A percentile compares a stretch with the other conserved stretches of the same genome.
These are phyloP conservation scores for Colletotrichum sp. DNA, from an alignment of 2,329 filamentous ascomycete genomes.

Conservation along the genomic window DNA sequence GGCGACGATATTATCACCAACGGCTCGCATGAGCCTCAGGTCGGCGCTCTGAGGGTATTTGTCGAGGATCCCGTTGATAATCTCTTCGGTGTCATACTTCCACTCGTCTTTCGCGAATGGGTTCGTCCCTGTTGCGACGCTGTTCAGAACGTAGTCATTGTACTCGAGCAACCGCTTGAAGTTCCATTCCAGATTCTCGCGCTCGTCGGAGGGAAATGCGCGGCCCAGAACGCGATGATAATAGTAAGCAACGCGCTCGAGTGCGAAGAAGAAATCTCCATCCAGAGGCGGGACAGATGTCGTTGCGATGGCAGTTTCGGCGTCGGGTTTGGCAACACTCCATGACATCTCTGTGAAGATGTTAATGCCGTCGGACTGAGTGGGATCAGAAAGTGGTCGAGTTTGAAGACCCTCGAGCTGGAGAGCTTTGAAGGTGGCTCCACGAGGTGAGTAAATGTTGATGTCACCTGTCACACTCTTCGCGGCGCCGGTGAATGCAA, in stretches of 20 bases:
- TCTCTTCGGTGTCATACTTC: neutral
- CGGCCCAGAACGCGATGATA: neutral
- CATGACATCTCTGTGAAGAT: neutral
- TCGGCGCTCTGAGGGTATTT: neutral
- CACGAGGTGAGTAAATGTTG: neutral
- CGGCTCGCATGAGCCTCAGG: neutral
- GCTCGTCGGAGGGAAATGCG: neutral
- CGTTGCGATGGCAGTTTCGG: neutral
- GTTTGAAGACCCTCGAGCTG: neutral
- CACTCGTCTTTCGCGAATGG: neutral
- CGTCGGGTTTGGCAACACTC: neutral
- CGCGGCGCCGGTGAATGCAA: neutral
- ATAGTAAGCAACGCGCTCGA: neutral
- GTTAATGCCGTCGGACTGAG: neutral
- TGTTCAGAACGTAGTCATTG: neutral
- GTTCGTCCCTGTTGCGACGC: neutral
- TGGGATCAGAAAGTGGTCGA: neutral
- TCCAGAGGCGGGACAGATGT: neutral
- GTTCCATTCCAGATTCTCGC: neutral
- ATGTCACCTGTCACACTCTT: neutral
- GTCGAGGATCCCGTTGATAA: neutral
- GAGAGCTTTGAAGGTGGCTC: accelerated
- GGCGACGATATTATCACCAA: slow-evolving; percentile 33
- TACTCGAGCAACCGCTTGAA: neutral
- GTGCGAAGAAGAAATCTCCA: neutral